Base-by-base conservation (phyloP, 1,139 yeast genomes). In the Komagataea norvegica region DNA sequence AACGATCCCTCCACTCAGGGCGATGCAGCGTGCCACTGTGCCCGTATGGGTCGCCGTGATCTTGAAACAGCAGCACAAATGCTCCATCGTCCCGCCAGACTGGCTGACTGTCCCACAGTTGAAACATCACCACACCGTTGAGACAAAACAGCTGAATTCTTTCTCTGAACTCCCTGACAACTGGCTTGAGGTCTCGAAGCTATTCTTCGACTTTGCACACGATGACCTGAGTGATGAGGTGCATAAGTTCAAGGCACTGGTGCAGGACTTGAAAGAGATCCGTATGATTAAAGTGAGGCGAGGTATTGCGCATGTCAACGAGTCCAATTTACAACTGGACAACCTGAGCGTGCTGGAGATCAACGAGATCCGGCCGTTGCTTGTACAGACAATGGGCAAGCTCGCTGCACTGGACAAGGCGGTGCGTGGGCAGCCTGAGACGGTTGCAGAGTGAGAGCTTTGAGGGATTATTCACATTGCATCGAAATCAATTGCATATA, bases 41-140 rank as follows among this genome's bases (percentile, higher is more conserved):
- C 95, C 96, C 0, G 50, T 91, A 4, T 91, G 98, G 98, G 67
- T 86, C 18, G 97, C 96, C 0, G 59, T 88, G 11, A 67, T 89
- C 14, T 65, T 91, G 38, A 87, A 87, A 54, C 77, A 82, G 32
- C 97, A 91, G 58, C 81, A 79, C 35, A 81, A 89, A 49, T 87
- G 97, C 59, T 81, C 80, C 45, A 79, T 91, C 4, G 79, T 88
- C 6, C 81, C 89, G 9, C 99, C 99, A 0, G 70, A 67, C 3
- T 91, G 99, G 99, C 68, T 91, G n/a, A 72, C 70, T 13, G 61
- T 74, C 36, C 64, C 66, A n/a, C 67, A 65, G 40, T 60, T 91
- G 40, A 72, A 73, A 42, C 68, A 67, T 6, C 69, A 72, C 37
- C 77, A 84, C 49, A 88, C 83, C 10, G 80, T 75, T 43, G 98